These are phyloP conservation scores for Kewa caespitosa DNA, from an alignment of 179 eudicot genomes.

Conservation along the genomic window DNA sequence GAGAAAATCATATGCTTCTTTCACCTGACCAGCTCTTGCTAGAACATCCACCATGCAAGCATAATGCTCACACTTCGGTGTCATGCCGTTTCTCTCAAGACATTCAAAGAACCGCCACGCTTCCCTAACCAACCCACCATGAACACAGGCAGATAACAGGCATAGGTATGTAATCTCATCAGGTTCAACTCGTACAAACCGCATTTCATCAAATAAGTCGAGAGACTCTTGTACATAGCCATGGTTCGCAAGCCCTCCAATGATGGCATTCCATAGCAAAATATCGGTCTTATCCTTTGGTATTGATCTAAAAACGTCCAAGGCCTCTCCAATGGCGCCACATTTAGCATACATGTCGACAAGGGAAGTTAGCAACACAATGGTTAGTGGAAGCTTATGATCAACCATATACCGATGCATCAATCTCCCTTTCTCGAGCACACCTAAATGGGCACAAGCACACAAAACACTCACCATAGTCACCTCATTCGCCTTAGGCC, in stretches of 20 bases:
- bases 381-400: constrained; percentile 42
- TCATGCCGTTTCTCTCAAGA: constrained; percentile 43
- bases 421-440: constrained; percentile 59
- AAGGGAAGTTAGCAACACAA: constrained; percentile 55
- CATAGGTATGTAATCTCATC: constrained; percentile 77
- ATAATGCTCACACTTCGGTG: constrained; percentile 62
- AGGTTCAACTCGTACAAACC: constrained; percentile 36
- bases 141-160: constrained; percentile 66
- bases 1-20: constrained; percentile 57
- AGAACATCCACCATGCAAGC: constrained; percentile 78
- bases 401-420: constrained; percentile 58
- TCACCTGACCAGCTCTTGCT: constrained; percentile 66
- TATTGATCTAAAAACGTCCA: constrained; percentile 52
- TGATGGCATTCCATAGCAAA: constrained; percentile 70
- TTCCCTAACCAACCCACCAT: constrained; percentile 67
- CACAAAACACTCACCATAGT: constrained; percentile 78
- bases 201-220: constrained; percentile 56
- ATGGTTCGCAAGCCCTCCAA: constrained; percentile 80
- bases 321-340: constrained; percentile 65
- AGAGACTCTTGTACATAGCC: constrained; percentile 53
- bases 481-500: constrained; percentile 62
- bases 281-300: constrained; percentile 47
- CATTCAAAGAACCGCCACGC: constrained; percentile 57
- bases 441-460: constrained; percentile 82
- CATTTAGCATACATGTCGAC: constrained; percentile 89